Conservation (phyloP, 2,329 filamentous ascomycete genomes). For the Alternaria sp. region DNA sequence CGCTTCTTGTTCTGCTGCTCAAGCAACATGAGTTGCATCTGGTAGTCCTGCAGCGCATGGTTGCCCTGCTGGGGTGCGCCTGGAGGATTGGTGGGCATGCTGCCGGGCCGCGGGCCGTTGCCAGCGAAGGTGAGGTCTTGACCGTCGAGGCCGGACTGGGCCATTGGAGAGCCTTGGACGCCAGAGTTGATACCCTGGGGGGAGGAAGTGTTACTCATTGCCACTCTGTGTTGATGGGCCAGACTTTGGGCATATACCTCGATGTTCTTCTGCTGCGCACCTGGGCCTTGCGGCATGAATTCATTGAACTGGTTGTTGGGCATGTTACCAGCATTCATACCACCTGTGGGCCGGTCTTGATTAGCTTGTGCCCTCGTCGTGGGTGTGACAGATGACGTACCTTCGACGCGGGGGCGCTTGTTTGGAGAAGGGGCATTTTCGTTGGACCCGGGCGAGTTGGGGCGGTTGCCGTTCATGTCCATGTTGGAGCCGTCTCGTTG, state of each 20-base stretch:
- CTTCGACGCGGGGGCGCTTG: slow-evolving; percentile 85
- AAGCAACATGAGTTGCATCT: slow-evolving; percentile 87
- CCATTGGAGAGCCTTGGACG: slow-evolving; percentile 86
- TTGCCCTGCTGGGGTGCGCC: slow-evolving; percentile 67
- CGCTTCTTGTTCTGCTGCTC: slow-evolving; percentile 90
- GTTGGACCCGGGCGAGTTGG: slow-evolving; percentile 80
- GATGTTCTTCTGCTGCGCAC: slow-evolving; percentile 81
- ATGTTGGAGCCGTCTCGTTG: slow-evolving; percentile 86
- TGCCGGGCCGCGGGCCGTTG: slow-evolving; percentile 40
- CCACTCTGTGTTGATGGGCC: slow-evolving; percentile 81
- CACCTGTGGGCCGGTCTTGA: slow-evolving; percentile 69
- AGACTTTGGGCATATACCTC: slow-evolving; percentile 87
- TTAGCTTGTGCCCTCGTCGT: slow-evolving; percentile 56
- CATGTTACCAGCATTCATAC: slow-evolving; percentile 78
- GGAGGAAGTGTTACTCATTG: slow-evolving; percentile 82
- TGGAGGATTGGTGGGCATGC: slow-evolving; percentile 68
- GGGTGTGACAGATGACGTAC: slow-evolving; percentile 64
- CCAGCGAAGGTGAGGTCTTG: slow-evolving; percentile 46
- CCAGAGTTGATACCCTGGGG: slow-evolving; percentile 74
- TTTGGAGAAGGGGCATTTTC: slow-evolving; percentile 93
- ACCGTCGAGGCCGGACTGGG: slow-evolving; percentile 62
- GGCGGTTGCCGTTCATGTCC: slow-evolving; percentile 79
- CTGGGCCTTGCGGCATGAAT: slow-evolving; percentile 62
- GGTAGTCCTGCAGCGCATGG: slow-evolving; percentile 84
- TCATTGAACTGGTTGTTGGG: slow-evolving; percentile 78